Evolutionary conservation across 1,284 basidiomycete species (phyloP), one percentile per base, ranked within the genome.

Genomic region (Megacollybia platyphylla): DNA sequence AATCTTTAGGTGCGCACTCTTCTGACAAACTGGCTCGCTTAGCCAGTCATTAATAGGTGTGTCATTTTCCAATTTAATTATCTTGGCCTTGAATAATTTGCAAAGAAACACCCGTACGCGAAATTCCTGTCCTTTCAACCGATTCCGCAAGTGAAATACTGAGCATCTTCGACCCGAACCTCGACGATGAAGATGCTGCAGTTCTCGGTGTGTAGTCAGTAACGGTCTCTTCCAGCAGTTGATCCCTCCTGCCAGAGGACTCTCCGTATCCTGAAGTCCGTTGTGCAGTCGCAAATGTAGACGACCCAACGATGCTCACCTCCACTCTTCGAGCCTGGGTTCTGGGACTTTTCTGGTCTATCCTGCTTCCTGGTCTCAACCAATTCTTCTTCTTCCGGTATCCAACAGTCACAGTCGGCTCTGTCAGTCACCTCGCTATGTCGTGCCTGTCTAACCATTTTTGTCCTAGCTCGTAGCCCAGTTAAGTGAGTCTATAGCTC

Each of bases 241-340:
- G n/a, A 24, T 5, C 36, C 4, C 13, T 17, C 36, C 10, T 5
- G 20, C 30, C 57, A 34, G 54, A 55, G 36, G 54, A 68, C 50
- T 76, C 73, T 8, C 73, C 74, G 0, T 77, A 76, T 51, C 70
- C 72, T 28, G 76, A 79, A 55, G 79, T 81, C 17, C 71, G 79
- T 35, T 74, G 76, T 20, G 74, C 76, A 18, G 78, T 80, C 17
- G 73, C 75, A 41, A 74, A 77, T 53, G 71, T 70, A 24, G 79
- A 82, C 50, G 79, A 82, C 54, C 68, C 70, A 6, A 55, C 61
- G 11, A 76, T 80, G 63, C 76, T 77, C 8, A 70, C 65, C 7
- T 67, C 68, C 34, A 79, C 77, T 1, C 52, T 79, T 41, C 71
- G 77, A 34, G 67, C 69, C 8, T 79, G 75, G 75, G 55, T 69